phyloP scores from a whole-genome alignment of 2,329 filamentous ascomycete species.

The Diatrype stigma region DNA sequence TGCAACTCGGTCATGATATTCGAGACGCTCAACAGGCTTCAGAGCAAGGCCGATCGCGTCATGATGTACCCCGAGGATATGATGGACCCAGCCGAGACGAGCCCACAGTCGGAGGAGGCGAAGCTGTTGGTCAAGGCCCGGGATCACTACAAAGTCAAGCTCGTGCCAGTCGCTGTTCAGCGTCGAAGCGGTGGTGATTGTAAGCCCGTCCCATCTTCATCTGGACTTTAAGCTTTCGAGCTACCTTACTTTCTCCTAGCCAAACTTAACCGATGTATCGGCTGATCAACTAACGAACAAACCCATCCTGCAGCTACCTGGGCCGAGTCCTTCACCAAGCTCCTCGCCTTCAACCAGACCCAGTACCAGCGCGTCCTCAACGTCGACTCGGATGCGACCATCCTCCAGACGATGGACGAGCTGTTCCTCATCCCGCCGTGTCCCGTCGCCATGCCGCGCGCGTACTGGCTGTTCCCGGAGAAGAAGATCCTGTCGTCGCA shows the following conservation, averaged over 20 bases:
- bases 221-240: background rate
- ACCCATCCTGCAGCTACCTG: slow-evolving; percentile 40
- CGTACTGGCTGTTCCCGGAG: slow-evolving; percentile 62
- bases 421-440: slow-evolving; percentile 62
- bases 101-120: slow-evolving; percentile 23
- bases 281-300: slow-evolving; percentile 3
- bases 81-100: slow-evolving; percentile 29
- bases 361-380: slow-evolving; percentile 52
- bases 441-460: slow-evolving; percentile 63
- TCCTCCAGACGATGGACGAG: slow-evolving; percentile 64
- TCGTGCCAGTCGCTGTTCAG: slow-evolving; percentile 39
- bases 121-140: slow-evolving; percentile 37
- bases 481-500: slow-evolving; percentile 54
- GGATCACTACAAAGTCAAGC: slow-evolving; percentile 40
- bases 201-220: slow-evolving; percentile 21
- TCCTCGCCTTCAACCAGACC: slow-evolving; percentile 64
- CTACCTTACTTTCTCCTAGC: background rate
- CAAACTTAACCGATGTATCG: background rate
- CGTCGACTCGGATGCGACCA: slow-evolving; percentile 57
- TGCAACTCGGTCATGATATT: slow-evolving; percentile 51
- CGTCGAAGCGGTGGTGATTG: slow-evolving; percentile 31
- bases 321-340: slow-evolving; percentile 63
- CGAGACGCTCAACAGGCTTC: slow-evolving; percentile 36
- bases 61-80: slow-evolving; percentile 42
- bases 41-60: slow-evolving; percentile 40